Percentiles rank a stretch among this genome's conserved stretches.
These are phyloP conservation scores for Veloboletus limbatus DNA, from an alignment of 1,284 basidiomycete genomes.

Conservation along the genomic window DNA sequence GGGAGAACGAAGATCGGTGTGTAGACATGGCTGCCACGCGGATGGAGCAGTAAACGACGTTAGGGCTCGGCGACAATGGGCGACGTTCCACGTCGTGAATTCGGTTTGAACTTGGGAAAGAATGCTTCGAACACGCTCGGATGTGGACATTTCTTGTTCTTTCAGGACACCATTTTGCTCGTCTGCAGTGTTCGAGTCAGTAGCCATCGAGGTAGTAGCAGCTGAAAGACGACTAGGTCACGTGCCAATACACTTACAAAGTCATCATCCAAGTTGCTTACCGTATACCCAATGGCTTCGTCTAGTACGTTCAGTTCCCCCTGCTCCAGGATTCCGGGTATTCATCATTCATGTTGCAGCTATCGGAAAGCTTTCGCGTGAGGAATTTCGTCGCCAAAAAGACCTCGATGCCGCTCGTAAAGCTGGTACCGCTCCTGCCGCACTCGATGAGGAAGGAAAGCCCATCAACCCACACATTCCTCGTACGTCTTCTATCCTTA, in stretches of 20 bases:
- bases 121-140: slow-evolving; percentile 18
- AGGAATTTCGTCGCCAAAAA: slow-evolving; percentile 92
- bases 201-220: no score
- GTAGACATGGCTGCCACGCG: slow-evolving; percentile 19
- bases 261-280: not conserved
- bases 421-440: slow-evolving; percentile 95
- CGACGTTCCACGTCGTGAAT: slow-evolving; percentile 20
- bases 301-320: slow-evolving; percentile 36
- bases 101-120: slow-evolving; percentile 23
- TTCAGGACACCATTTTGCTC: slow-evolving; percentile 12
- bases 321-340: not conserved
- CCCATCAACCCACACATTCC: slow-evolving; percentile 99
- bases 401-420: slow-evolving; percentile 96
- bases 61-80: slow-evolving; percentile 18
- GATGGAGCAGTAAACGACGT: slow-evolving; percentile 18
- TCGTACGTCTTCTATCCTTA: slow-evolving; percentile 49
- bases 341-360: slow-evolving; percentile 31
- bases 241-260: slow-evolving; percentile 8
- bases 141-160: slow-evolving; percentile 1
- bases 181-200: slow-evolving; percentile 6
- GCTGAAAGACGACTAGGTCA: slow-evolving; percentile 13
- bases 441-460: slow-evolving; percentile 90
- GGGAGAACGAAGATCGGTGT: slow-evolving; percentile 15
- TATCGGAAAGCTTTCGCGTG: slow-evolving; percentile 83
- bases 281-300: slow-evolving; percentile 41